These are phyloP conservation scores for Neurospora sp. DNA, from an alignment of 495 filamentous ascomycete genomes.

Conservation along the genomic window DNA sequence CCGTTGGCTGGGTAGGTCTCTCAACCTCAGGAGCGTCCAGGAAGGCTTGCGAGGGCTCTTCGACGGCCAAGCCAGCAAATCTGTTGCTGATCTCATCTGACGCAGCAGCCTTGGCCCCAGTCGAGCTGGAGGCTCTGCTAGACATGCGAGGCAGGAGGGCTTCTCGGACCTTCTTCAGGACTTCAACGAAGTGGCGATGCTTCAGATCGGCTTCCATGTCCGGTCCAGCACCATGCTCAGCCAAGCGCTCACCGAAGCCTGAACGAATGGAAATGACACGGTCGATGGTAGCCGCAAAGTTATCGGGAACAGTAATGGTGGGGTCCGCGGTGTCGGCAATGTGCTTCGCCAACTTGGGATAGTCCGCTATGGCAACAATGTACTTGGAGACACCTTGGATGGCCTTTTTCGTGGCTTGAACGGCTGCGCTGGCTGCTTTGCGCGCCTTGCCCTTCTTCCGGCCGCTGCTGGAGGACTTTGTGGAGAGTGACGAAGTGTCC, in stretches of 20 bases:
- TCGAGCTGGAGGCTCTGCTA: neutral
- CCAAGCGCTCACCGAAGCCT: conserved; percentile 9
- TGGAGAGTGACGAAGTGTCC: neutral
- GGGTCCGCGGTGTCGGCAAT: conserved; percentile 17
- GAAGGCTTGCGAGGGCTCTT: conserved; percentile 30
- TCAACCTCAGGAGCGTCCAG: conserved; percentile 21
- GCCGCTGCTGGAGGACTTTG: neutral
- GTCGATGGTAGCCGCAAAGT: conserved; percentile 12
- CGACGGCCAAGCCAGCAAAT: conserved; percentile 22
- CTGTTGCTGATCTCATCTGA: conserved; percentile 13
- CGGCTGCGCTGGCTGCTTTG: conserved; percentile 8
- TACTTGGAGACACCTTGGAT: conserved; percentile 10
- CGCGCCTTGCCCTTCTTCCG: conserved; percentile 28
- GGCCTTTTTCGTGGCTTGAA: neutral
- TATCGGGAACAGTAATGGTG: conserved; percentile 14
- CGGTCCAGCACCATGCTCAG: conserved; percentile 7
- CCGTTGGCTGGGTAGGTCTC: conserved; percentile 2
- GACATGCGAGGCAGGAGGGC: conserved; percentile 19
- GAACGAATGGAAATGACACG: conserved; percentile 20
- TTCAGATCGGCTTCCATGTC: conserved; percentile 15
- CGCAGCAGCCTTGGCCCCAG: neutral
- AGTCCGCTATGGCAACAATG: conserved; percentile 30
- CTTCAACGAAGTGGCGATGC: conserved; percentile 27
- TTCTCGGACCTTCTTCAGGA: conserved; percentile 23
- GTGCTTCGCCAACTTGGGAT: conserved; percentile 27